These are phyloP conservation scores for Patellifolia procumbens DNA, from an alignment of 179 eudicot species.

Conservation along the genomic window DNA sequence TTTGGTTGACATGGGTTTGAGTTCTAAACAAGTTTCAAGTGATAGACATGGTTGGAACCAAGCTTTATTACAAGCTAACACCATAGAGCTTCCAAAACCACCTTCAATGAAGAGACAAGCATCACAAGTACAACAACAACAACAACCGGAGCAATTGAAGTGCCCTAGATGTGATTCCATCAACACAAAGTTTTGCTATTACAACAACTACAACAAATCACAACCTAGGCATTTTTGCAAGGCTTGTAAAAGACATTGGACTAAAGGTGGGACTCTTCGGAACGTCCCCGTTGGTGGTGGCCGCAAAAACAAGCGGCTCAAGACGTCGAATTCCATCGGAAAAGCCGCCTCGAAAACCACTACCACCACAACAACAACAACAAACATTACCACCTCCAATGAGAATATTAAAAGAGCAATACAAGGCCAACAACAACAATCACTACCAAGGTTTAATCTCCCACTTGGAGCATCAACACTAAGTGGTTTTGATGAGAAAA, in stretches of 20 bases:
- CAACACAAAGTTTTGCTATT: slow-evolving; percentile 87
- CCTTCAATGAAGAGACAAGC: slow-evolving; percentile 20
- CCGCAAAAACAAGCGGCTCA: slow-evolving; percentile 74
- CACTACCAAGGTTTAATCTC: slow-evolving; percentile 10
- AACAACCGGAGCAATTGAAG: slow-evolving; percentile 44
- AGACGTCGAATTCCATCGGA: slow-evolving; percentile 23
- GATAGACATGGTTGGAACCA: slow-evolving; percentile 55
- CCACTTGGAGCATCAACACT: slow-evolving; percentile 17
- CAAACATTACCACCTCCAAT: not conserved
- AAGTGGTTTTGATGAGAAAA: slow-evolving; percentile 30
- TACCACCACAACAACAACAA: slow-evolving; percentile 9
- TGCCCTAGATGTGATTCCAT: slow-evolving; percentile 83
- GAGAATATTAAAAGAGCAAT: slow-evolving; percentile 1
- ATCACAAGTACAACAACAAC: slow-evolving; percentile 23
- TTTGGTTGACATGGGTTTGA: slow-evolving; percentile 50
- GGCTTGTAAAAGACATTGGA: slow-evolving; percentile 95
- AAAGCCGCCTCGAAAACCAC: slow-evolving; percentile 21
- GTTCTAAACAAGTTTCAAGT: slow-evolving; percentile 55
- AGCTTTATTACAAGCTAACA: slow-evolving; percentile 30
- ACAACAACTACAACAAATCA: slow-evolving; percentile 87
- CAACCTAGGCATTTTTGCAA: slow-evolving; percentile 86
- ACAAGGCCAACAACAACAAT: slow-evolving; percentile 18
- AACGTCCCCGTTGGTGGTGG: slow-evolving; percentile 92
- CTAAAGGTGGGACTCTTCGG: slow-evolving; percentile 89
- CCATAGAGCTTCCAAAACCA: slow-evolving; percentile 34